Conservation (phyloP, 129 eudicot species). For the Chrysanthemum makinoi region DNA sequence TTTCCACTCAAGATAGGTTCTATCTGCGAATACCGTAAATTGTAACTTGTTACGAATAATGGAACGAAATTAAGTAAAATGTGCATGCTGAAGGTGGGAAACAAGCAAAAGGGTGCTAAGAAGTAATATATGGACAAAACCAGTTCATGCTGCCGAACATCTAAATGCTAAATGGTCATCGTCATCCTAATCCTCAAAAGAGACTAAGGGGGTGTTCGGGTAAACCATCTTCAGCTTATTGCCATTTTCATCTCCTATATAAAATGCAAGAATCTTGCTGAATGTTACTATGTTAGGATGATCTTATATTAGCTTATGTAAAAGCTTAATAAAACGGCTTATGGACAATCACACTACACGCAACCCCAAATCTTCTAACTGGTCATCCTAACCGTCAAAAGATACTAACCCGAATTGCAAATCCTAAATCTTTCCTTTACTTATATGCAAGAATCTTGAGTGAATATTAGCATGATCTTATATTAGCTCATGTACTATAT, state of each 20-base stretch:
- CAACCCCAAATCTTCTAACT: no score
- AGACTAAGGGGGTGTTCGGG: neutral
- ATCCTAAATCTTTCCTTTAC: no score
- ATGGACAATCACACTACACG: no score
- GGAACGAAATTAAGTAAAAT: neutral
- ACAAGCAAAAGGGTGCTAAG: neutral
- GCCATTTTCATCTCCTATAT: no score
- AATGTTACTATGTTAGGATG: conserved; percentile 2
- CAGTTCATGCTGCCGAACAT: neutral
- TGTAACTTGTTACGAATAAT: conserved; percentile 17
- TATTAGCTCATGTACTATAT: conserved; percentile 3
- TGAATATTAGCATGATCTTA: conserved; percentile 9
- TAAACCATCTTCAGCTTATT: no score
- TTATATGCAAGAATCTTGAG: neutral
- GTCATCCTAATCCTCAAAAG: conserved; percentile 9
- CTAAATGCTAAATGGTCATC: neutral
- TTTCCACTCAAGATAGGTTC: conserved; percentile 79
- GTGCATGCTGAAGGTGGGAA: neutral
- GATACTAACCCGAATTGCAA: no score
- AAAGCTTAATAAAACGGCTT: neutral
- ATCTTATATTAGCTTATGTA: conserved; percentile 22
- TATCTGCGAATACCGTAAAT: conserved; percentile 44
- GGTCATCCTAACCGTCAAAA: no score
- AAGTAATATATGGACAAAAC: neutral
- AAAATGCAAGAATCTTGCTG: neutral